Evolutionary conservation across 345 rosid genomes (phyloP).

Genomic region (Clarkia xantiana): DNA sequence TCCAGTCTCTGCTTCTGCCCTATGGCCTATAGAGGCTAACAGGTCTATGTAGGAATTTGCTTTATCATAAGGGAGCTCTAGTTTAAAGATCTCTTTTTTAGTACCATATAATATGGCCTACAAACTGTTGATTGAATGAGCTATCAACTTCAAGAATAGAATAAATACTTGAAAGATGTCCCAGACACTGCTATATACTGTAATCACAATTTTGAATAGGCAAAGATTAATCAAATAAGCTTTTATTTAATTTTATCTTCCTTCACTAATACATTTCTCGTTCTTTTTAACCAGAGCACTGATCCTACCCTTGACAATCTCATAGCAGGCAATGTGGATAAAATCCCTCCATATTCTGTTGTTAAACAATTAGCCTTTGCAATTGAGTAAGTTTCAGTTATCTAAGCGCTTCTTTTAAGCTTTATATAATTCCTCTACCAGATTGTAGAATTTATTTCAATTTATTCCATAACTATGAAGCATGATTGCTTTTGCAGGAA

Average conservation of each 20-base stretch:
- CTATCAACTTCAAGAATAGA: no score
- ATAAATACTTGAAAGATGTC: no score
- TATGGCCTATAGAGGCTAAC: no score
- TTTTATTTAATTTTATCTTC: not conserved
- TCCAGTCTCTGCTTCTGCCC: no score
- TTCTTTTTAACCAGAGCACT: slow-evolving; percentile 27
- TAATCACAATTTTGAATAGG: no score
- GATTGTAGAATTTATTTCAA: not conserved
- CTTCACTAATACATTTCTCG: not conserved
- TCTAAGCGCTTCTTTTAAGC: not conserved
- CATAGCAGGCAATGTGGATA: slow-evolving; percentile 33
- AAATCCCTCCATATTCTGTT: slow-evolving; percentile 55
- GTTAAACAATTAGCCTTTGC: slow-evolving; percentile 73
- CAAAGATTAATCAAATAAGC: not conserved
- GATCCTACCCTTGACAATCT: slow-evolving; percentile 48
- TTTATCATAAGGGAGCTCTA: no score
- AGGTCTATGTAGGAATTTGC: no score
- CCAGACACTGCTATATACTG: no score
- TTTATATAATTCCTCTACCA: not conserved
- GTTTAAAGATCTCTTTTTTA: no score
- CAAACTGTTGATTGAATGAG: no score
- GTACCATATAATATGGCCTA: no score
- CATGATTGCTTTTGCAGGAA: slow-evolving; percentile 26
- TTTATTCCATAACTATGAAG: not conserved
- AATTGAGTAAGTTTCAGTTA: slow-evolving; percentile 49